Evolutionary conservation across 2,329 filamentous ascomycete species (phyloP).

Genomic region (Trichophyton verrucosum): DNA sequence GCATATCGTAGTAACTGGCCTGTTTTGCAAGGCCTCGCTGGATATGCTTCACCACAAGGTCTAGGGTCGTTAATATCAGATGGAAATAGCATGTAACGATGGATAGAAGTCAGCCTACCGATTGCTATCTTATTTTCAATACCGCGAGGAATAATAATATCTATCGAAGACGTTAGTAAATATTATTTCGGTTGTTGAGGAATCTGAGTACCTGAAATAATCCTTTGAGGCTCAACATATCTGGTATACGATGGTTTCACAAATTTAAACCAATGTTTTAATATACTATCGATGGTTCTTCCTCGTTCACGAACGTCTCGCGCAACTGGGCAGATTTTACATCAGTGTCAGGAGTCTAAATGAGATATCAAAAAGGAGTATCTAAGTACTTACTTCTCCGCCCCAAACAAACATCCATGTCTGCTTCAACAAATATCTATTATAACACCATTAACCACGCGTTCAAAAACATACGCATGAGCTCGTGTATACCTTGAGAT

Average conservation of each 20-base stretch:
- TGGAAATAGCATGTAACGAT: background rate
- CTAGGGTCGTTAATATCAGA: constrained; percentile 32
- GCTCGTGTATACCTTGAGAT: constrained; percentile 58
- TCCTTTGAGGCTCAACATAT: constrained; percentile 83
- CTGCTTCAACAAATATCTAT: constrained; percentile 88
- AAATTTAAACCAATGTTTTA: constrained; percentile 95
- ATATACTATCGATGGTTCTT: constrained; percentile 83
- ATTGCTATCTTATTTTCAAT: constrained; percentile 93
- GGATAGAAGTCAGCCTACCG: constrained; percentile 18
- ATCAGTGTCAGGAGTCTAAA: background rate
- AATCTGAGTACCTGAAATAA: constrained; percentile 54
- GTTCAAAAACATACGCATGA: background rate
- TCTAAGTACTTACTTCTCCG: constrained; percentile 54
- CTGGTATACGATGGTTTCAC: constrained; percentile 96
- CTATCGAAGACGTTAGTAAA: constrained; percentile 28
- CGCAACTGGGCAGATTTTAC: constrained; percentile 43
- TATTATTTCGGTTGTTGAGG: background rate
- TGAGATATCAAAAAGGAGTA: background rate
- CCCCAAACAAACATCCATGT: constrained; percentile 85
- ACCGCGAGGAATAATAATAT: constrained; percentile 88
- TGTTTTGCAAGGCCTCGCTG: constrained; percentile 55
- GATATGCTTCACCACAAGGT: constrained; percentile 89
- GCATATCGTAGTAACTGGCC: background rate
- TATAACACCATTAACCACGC: constrained; percentile 10
- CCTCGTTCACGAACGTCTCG: constrained; percentile 83